phyloP scores from a whole-genome alignment of 2,329 filamentous ascomycete genomes.

The Acephala macrosclerotiorum region DNA sequence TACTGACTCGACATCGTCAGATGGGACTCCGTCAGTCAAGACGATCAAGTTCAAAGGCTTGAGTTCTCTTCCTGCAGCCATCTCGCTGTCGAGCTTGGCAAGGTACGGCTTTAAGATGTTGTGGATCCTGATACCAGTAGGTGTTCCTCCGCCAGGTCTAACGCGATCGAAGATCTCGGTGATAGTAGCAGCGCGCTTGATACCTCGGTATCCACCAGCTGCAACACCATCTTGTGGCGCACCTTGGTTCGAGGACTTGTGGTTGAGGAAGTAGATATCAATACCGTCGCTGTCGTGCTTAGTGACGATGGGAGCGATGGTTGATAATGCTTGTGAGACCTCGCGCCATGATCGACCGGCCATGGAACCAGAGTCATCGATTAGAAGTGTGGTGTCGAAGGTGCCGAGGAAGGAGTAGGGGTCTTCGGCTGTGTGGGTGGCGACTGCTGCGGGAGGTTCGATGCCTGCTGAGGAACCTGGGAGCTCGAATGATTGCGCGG shows the following conservation, averaged over 20 bases:
- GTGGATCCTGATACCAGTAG: constrained; percentile 75
- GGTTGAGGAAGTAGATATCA: constrained; percentile 91
- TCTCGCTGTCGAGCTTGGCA: constrained; percentile 54
- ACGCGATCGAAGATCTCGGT: constrained; percentile 74
- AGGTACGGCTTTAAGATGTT: constrained; percentile 79
- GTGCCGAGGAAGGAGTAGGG: constrained; percentile 76
- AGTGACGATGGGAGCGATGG: constrained; percentile 85
- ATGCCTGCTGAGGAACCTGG: constrained; percentile 33
- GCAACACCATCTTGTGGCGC: constrained; percentile 46
- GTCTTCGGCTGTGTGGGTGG: constrained; percentile 59
- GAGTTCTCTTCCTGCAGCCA: constrained; percentile 50
- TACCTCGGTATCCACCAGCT: constrained; percentile 66
- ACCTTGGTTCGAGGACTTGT: constrained; percentile 53
- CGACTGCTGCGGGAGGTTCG: constrained; percentile 45
- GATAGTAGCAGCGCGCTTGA: constrained; percentile 66
- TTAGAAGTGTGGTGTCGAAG: constrained; percentile 90
- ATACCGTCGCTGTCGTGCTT: constrained; percentile 82
- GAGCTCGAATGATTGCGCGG: constrained; percentile 28
- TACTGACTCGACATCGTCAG: constrained; percentile 77
- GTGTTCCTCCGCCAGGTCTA: constrained; percentile 71
- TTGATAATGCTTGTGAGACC: constrained; percentile 70
- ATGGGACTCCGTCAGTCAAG: constrained; percentile 86
- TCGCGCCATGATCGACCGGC: constrained; percentile 77
- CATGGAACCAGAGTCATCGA: constrained; percentile 95
- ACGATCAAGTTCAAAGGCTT: constrained; percentile 92